These are phyloP conservation scores for Taphrina wiesneri DNA, from an alignment of 1,139 yeast genomes.

Conservation along the genomic window DNA sequence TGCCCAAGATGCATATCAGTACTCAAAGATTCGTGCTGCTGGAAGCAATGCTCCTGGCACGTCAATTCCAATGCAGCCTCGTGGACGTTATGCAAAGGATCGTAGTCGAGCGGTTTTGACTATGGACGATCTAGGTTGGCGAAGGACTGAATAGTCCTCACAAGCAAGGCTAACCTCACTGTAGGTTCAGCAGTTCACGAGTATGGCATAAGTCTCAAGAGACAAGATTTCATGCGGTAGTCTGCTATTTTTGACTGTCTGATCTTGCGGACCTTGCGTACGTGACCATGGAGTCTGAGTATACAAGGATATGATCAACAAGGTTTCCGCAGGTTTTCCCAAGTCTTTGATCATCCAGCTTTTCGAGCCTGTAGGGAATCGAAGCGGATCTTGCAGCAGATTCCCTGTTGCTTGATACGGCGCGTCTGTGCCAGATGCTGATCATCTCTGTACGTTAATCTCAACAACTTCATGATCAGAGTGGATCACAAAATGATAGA, in stretches of 20 bases:
- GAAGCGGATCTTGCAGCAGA: too few species aligned
- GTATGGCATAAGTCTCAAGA: slow-evolving; percentile 83
- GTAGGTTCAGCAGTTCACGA: slow-evolving; percentile 66
- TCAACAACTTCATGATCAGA: too few species aligned
- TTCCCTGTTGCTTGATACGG: too few species aligned
- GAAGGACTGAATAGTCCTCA: slow-evolving; percentile 47
- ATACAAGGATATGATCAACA: not conserved
- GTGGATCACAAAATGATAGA: too few species aligned
- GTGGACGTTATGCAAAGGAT: slow-evolving; percentile 47
- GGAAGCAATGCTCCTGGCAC: slow-evolving; percentile 38
- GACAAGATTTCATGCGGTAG: slow-evolving; percentile 90
- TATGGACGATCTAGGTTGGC: slow-evolving; percentile 73
- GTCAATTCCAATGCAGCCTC: slow-evolving; percentile 34
- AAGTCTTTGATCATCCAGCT: too few species aligned
- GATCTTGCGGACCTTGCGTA: too few species aligned
- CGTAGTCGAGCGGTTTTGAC: slow-evolving; percentile 79
- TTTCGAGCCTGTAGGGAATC: too few species aligned
- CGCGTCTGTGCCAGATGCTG: too few species aligned
- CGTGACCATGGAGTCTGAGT: not conserved
- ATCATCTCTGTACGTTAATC: too few species aligned
- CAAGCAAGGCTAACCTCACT: not conserved
- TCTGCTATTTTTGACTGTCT: not conserved
- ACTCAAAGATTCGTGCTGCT: slow-evolving; percentile 69
- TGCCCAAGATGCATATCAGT: slow-evolving; percentile 95
- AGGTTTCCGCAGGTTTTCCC: too few species aligned